Evolutionary conservation across 306 rosid genomes (phyloP).

Genomic region (Sicyos baderoa): DNA sequence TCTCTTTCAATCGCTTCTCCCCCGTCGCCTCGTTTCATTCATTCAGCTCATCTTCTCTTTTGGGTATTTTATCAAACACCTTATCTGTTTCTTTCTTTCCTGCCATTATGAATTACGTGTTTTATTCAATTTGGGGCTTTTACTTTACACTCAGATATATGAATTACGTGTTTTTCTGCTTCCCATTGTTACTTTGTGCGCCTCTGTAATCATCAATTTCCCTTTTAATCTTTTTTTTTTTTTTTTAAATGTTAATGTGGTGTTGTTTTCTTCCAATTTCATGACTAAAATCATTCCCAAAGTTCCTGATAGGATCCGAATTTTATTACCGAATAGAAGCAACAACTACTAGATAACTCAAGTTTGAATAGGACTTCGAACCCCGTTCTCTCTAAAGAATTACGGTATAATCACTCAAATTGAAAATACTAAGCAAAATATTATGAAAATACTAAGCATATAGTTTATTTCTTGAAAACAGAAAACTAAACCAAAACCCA

Average conservation of each 20-base stretch:
- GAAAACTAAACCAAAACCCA: too few relatives aligned
- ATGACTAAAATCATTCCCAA: neutral
- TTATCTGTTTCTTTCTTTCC: neutral
- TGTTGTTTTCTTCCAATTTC: neutral
- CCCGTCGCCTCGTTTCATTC: constrained; percentile 14
- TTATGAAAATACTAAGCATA: too few relatives aligned
- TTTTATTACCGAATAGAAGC: too few relatives aligned
- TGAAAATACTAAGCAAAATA: too few relatives aligned
- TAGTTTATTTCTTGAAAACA: neutral
- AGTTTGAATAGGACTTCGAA: too few relatives aligned
- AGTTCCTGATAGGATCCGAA: too few relatives aligned
- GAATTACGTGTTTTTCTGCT: neutral
- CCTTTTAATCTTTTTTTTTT: neutral
- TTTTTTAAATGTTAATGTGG: neutral
- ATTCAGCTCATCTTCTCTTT: constrained; percentile 24
- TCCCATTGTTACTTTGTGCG: neutral
- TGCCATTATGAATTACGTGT: too few relatives aligned
- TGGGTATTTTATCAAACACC: constrained; percentile 28
- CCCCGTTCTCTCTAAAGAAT: too few relatives aligned
- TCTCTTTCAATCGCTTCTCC: constrained; percentile 6
- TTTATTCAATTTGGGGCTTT: neutral
- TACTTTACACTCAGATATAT: neutral
- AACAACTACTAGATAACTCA: too few relatives aligned
- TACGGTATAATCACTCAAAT: too few relatives aligned
- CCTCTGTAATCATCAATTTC: neutral